Conservation (phyloP, 2,329 filamentous ascomycete species). For the Colletotrichum somersetense region DNA sequence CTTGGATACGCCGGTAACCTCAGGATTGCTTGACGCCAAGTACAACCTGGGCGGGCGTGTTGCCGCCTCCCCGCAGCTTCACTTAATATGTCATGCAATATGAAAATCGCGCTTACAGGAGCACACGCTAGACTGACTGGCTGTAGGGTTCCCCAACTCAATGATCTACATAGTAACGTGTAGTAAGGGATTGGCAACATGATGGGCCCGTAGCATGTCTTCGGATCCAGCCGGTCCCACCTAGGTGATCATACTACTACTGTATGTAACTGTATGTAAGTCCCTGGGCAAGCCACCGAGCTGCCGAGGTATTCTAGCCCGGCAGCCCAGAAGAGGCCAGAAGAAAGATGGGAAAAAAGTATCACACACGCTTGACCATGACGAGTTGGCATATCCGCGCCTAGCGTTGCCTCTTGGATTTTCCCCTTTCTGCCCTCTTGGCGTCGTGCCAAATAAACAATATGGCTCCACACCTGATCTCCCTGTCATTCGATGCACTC, state of each 20-base stretch:
- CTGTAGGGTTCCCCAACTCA: not conserved
- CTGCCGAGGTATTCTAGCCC: not conserved
- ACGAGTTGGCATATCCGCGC: not conserved
- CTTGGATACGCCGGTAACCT: not conserved
- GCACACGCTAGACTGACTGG: not conserved
- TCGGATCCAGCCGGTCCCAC: not conserved
- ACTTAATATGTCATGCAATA: not conserved
- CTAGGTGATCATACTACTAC: not conserved
- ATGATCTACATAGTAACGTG: not conserved
- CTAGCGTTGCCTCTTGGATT: not conserved
- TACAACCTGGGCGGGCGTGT: not conserved
- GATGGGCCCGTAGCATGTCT: not conserved
- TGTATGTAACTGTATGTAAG: too few species aligned
- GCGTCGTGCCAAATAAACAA: not conserved
- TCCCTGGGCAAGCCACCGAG: not conserved
- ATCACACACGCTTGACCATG: not conserved
- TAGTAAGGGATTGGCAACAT: not conserved
- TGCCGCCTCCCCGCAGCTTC: not conserved
- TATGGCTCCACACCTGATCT: not conserved
- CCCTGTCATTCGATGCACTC: not conserved
- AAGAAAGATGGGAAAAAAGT: too few species aligned
- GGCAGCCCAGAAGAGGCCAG: not conserved
- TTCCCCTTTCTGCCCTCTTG: not conserved
- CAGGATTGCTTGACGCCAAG: not conserved
- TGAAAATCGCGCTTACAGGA: not conserved